Percentiles rank a stretch among this genome's conserved stretches.
phyloP scores from a whole-genome alignment of 306 rosid genomes.

The Macrotyloma uniflorum region DNA sequence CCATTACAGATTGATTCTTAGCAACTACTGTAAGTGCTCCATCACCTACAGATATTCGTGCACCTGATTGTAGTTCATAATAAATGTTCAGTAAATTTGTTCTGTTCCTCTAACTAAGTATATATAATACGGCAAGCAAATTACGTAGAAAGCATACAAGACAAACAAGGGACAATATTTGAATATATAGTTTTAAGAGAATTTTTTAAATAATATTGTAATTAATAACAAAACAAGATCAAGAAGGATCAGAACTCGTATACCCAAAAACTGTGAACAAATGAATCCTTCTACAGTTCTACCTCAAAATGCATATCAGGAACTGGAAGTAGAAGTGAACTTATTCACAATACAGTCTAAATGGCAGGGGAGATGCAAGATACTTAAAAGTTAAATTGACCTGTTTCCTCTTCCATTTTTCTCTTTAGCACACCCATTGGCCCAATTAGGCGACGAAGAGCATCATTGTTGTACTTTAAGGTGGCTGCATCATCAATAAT shows the following conservation, averaged over 20 bases:
- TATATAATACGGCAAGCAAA: conserved; percentile 12
- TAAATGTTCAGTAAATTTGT: conserved; percentile 32
- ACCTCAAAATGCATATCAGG: conserved; percentile 7
- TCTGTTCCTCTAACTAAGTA: background rate
- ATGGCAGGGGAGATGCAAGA: conserved; percentile 8
- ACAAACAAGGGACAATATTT: conserved; percentile 18
- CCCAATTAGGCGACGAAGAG: conserved; percentile 84
- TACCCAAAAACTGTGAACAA: background rate
- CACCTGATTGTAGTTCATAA: conserved; percentile 60
- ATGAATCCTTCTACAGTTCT: background rate
- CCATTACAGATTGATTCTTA: conserved; percentile 83
- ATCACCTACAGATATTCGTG: conserved; percentile 83
- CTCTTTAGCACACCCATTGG: conserved; percentile 84
- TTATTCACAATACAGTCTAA: background rate
- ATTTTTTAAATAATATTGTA: conserved; percentile 1
- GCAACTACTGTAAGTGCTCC: conserved; percentile 86
- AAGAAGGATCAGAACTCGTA: conserved; percentile 14
- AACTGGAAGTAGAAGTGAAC: conserved; percentile 21
- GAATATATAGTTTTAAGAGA: conserved; percentile 9
- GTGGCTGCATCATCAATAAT: conserved; percentile 63
- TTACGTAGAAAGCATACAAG: conserved; percentile 3
- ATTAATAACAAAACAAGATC: conserved; percentile 22
- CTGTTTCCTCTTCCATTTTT: conserved; percentile 91
- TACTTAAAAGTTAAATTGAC: conserved; percentile 44
- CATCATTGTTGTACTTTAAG: conserved; percentile 81